Evolutionary conservation across 139 green algal species (phyloP), one percentile per base, ranked within the genome.

Genomic region (Helicosporidium sp.): DNA sequence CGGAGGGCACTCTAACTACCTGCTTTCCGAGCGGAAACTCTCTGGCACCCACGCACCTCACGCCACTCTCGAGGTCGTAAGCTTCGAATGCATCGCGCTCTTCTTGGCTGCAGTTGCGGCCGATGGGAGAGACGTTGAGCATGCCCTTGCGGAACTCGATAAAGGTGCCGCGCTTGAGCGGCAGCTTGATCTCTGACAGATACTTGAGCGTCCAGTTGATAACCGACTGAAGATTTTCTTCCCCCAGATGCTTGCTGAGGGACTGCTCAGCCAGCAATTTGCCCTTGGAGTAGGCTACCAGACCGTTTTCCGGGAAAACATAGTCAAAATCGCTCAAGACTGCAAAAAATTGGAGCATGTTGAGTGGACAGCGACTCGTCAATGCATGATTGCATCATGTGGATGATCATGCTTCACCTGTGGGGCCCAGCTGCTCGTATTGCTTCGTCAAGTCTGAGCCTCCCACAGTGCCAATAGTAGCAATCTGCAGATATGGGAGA

Each of bases 81-180:
- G 69, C 52, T 54, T 97, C 90, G 57, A 93, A 99, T 16, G 73
- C 87, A 37, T 97, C 85, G 2, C 90, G 58, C 67, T 99, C 90
- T 36, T 85, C 66, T 56, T 95, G 89, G 65, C 67, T 88, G 76
- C 90, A 99, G 62, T 97, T 96, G 26, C 90, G 65, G 23, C 90
- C 89, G 44, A 97, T 91, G 39, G 89, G 89, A 0, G 72, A 90
- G 13, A 98, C 83, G 51, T 98, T 96, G 18, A 99, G 56, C 90
- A 99, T 99, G 46, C 90, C 90, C 34, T 85, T 93, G 27, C 90
- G 72, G 62, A 97, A 99, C 73, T 99, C 90, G 5, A 99, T 79
- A 49, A 99, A 99, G 1, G 90, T 99, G 53, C 90, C 90, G 24
- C 83, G 69, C 66, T 99, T 99, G 63, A 95, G 73, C 15, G 90